These are phyloP conservation scores for Zoysia japonica DNA, from an alignment of 176 grass and related monocot genomes.

Conservation along the genomic window DNA sequence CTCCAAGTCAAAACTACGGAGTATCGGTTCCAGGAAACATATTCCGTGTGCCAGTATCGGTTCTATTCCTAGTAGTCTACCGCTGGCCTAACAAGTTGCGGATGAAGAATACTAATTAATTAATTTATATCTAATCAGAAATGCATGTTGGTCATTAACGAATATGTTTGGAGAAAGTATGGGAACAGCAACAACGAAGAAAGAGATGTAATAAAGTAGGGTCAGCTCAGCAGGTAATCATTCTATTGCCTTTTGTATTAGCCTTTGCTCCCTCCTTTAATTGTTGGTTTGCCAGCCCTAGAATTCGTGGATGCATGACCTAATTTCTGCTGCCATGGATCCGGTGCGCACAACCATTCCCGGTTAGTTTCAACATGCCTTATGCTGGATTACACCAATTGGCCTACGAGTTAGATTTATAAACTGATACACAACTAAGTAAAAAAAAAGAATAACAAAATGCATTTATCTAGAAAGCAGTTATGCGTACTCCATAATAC, in stretches of 20 bases:
- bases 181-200: conserved; percentile 26
- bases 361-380: background rate
- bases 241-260: conserved; percentile 52
- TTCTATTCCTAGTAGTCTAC: background rate
- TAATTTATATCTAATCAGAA: background rate
- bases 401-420: background rate
- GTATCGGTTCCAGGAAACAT: no score
- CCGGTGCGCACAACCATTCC: conserved; percentile 30
- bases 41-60: background rate
- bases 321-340: conserved; percentile 51
- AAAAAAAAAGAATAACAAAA: conserved; percentile 7
- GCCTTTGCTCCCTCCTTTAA: conserved; percentile 48
- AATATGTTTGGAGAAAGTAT: conserved; percentile 5
- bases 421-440: background rate
- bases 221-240: conserved; percentile 58
- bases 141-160: conserved; percentile 1
- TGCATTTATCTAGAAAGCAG: background rate
- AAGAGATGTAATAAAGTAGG: conserved; percentile 48
- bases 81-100: conserved; percentile 4
- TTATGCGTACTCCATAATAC: no score
- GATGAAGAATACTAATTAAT: background rate
- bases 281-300: conserved; percentile 49
- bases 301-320: conserved; percentile 22
- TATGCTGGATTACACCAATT: background rate
- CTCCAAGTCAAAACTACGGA: conserved; percentile 49